Base-by-base conservation (phyloP, 1,284 basidiomycete species). In the Termitomyces sp. region DNA sequence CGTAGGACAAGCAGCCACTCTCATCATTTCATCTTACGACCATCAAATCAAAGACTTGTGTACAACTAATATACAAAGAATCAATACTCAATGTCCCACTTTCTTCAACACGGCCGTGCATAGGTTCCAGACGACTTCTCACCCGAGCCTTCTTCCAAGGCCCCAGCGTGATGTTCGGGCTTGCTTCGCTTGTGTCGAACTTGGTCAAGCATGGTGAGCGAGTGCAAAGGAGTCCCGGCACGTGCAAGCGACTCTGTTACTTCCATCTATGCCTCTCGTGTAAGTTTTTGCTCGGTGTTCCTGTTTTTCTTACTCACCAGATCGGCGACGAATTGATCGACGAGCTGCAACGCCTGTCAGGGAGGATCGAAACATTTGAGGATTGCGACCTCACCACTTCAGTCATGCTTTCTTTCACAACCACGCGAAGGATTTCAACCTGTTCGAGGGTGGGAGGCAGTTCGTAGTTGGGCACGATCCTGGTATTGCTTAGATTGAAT, bases 381-480 rank as follows among this genome's bases (percentile, higher is more conserved):
- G 30, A 7, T 45, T 15, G n/a, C 4, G 19, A 59, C 73, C 73
- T 57, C 56, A 78, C 82, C 61, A 75, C 70, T 65, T 84, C 86
- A 1, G 82, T 79, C 68, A 87, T 73, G 59, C 78, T 88, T 71
- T 94, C 92, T 50, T 88, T 81, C 10, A 94, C 81, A 45, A 96
- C 94, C 12, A 94, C 91, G 53, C 93, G 86, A 48, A 96, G 77
- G 61, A 96, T 94, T 66, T 94, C 83, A 44, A 84, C 70, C 13
- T 81, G 72, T 58, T 92, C 75, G 54, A 88, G 68, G 56, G 76
- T 71, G 5, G 91, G 91, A 8, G 92, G 82, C 33, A 93, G 76
- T 59, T 90, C 87, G 65, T 94, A 94, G 70, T 89, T 94, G 2
- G 92, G 92, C 1, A 94, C 89, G 62, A 94, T 92, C 88, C 84